Evolutionary conservation across 192 early-diverging fungal species (phyloP).

Genomic region (Coemansia sp.): DNA sequence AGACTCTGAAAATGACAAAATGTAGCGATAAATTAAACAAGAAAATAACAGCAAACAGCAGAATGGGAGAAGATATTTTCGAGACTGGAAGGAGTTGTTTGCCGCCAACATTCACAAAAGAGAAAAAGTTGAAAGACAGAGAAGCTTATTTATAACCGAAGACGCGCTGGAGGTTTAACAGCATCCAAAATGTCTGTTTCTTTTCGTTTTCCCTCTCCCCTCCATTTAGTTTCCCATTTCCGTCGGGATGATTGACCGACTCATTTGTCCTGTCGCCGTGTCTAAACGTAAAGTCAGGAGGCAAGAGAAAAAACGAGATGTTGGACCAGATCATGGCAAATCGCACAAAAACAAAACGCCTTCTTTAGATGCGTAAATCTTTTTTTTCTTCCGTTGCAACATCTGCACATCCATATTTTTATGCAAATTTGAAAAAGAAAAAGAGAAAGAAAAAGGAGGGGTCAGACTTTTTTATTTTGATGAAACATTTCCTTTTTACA

Average conservation of each 20-base stretch:
- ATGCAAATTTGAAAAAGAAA: background rate
- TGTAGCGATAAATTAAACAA: background rate
- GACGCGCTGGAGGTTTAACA: background rate
- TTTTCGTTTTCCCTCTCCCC: background rate
- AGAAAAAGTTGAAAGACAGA: background rate
- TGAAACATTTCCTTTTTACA: background rate
- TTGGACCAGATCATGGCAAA: too few species aligned
- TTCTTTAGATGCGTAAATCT: background rate
- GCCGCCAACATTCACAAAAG: background rate
- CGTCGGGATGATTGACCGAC: background rate
- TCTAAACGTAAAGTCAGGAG: background rate
- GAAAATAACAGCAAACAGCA: background rate
- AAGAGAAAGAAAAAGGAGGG: background rate
- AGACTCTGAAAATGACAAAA: background rate
- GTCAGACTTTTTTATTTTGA: background rate
- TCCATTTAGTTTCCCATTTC: background rate
- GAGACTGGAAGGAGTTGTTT: background rate
- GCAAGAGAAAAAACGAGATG: background rate
- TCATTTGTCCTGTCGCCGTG: background rate
- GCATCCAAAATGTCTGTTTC: background rate
- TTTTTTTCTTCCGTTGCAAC: background rate
- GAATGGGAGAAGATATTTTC: background rate
- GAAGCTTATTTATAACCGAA: background rate
- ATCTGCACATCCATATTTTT: background rate
- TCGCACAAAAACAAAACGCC: too few species aligned